Percentiles rank a stretch among this genome's conserved stretches.
phyloP scores from a whole-genome alignment of 2,329 filamentous ascomycete genomes.

The Blumeria graminis region DNA sequence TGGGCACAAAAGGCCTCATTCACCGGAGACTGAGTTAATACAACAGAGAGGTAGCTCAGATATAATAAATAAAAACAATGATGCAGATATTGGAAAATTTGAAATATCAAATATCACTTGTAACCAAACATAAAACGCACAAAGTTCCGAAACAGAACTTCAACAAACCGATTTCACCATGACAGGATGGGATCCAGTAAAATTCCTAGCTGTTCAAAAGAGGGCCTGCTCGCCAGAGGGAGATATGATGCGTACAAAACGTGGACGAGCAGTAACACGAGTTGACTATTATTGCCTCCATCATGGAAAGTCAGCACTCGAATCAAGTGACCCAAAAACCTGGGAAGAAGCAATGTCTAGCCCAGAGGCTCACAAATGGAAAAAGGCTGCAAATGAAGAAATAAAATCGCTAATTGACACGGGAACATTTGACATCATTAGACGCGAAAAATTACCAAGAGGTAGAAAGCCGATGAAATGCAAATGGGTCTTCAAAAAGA shows the following conservation, averaged over 20 bases:
- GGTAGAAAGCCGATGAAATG: background rate
- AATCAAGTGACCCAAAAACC: background rate
- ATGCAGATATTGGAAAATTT: background rate
- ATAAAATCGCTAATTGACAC: background rate
- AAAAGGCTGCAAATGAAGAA: background rate
- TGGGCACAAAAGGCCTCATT: background rate
- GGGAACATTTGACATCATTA: background rate
- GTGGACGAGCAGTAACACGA: background rate
- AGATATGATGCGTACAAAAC: background rate
- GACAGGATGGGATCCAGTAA: background rate
- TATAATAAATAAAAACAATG: background rate
- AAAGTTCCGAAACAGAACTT: background rate
- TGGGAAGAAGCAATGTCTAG: background rate
- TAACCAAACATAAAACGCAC: background rate
- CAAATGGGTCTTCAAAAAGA: background rate
- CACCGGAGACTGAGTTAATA: background rate
- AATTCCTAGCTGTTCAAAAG: background rate
- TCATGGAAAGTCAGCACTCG: background rate
- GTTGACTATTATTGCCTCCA: background rate
- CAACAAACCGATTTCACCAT: background rate
- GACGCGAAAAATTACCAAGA: background rate
- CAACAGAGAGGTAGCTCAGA: background rate
- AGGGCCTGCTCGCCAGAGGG: background rate
- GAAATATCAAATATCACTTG: background rate
- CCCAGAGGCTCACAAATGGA: background rate